These are phyloP conservation scores for Cyberlindnera bimundalis DNA, from an alignment of 805 yeast species.

Conservation along the genomic window DNA sequence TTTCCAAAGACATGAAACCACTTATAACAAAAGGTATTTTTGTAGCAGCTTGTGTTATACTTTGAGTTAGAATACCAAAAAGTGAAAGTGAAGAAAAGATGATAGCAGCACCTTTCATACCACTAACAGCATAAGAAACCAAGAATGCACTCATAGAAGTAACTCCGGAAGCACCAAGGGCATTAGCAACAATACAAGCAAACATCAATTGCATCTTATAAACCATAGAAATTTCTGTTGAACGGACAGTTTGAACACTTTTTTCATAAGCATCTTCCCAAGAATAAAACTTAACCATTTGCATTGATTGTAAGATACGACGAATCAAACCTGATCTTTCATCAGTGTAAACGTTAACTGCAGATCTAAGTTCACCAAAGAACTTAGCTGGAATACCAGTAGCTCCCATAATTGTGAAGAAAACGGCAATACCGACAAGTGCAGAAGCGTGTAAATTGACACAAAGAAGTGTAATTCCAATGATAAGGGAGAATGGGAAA, in stretches of 20 bases:
- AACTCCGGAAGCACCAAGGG: slow-evolving; percentile 44
- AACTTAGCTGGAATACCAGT: slow-evolving; percentile 44
- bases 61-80: slow-evolving; percentile 56
- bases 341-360: slow-evolving; percentile 57
- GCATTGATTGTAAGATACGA: slow-evolving; percentile 56
- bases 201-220: slow-evolving; percentile 51
- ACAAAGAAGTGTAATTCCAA: slow-evolving; percentile 55
- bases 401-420: slow-evolving; percentile 30
- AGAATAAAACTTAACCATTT: slow-evolving; percentile 72
- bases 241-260: slow-evolving; percentile 47
- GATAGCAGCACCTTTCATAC: slow-evolving; percentile 49
- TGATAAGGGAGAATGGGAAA: slow-evolving; percentile 40
- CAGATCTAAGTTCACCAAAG: slow-evolving; percentile 41
- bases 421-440: slow-evolving; percentile 56
- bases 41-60: slow-evolving; percentile 57
- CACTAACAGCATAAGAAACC: slow-evolving; percentile 33
- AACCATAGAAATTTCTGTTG: slow-evolving; percentile 53
- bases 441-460: slow-evolving; percentile 65
- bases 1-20: slow-evolving; percentile 55
- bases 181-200: slow-evolving; percentile 53
- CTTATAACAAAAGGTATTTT: slow-evolving; percentile 55
- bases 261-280: slow-evolving; percentile 79
- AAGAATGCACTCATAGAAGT: slow-evolving; percentile 53
- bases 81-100: slow-evolving; percentile 67
- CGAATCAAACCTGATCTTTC: slow-evolving; percentile 53